Percentiles rank a stretch among this genome's conserved stretches.
Evolutionary conservation across 495 filamentous ascomycete species (phyloP).

Genomic region (Aspergillus carlsbadensis): DNA sequence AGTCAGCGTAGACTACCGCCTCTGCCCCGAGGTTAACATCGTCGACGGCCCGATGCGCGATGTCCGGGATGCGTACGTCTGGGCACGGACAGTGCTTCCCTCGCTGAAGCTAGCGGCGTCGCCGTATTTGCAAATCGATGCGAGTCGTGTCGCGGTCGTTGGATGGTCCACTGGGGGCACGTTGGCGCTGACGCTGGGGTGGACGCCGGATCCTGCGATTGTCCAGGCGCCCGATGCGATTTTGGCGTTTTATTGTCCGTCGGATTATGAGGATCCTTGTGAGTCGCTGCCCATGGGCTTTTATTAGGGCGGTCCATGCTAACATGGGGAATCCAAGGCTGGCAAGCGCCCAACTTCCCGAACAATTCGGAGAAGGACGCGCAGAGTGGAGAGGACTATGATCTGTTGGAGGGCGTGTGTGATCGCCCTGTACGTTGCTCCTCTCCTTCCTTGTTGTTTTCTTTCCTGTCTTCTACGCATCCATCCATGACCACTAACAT

Average conservation of each 20-base stretch:
- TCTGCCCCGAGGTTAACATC: constrained; percentile 38
- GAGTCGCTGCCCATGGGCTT: background rate
- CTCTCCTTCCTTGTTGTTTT: too few species aligned
- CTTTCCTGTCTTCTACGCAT: too few species aligned
- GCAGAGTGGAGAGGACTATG: background rate
- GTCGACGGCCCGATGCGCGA: constrained; percentile 51
- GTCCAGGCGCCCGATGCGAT: constrained; percentile 43
- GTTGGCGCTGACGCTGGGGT: constrained; percentile 44
- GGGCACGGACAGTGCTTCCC: constrained; percentile 44
- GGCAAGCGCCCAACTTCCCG: background rate
- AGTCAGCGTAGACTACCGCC: constrained; percentile 46
- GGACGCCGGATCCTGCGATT: background rate
- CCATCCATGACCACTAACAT: too few species aligned
- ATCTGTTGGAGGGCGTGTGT: constrained; percentile 13
- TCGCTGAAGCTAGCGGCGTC: constrained; percentile 7
- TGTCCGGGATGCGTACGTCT: constrained; percentile 43
- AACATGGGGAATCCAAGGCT: too few species aligned
- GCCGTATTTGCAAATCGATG: constrained; percentile 7
- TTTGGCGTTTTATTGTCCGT: constrained; percentile 54
- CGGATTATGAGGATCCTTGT: constrained; percentile 36
- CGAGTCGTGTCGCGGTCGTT: constrained; percentile 41
- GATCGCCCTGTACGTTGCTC: constrained; percentile 21
- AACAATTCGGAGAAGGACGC: constrained; percentile 12
- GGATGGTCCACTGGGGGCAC: constrained; percentile 60
- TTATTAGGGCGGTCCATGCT: too few species aligned